Evolutionary conservation across 495 filamentous ascomycete genomes (phyloP).

Genomic region (Apiosordaria backusii): DNA sequence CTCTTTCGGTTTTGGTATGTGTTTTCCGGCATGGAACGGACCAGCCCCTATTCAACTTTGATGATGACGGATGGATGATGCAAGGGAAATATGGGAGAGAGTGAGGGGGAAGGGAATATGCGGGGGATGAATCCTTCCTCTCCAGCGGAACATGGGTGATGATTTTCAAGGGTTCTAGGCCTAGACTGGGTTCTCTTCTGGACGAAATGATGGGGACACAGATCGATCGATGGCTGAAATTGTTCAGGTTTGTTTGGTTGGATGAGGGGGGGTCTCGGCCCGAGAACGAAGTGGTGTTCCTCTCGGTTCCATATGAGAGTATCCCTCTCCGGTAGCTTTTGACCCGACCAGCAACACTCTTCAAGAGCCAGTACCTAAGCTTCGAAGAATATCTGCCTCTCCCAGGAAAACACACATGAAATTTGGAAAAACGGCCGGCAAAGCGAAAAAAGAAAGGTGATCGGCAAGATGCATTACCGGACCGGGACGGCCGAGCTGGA

Average conservation of each 20-base stretch:
- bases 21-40: slow-evolving; percentile 13
- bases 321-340: neutral
- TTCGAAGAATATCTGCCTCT: neutral
- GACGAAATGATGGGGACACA: neutral
- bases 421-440: neutral
- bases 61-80: too few species aligned
- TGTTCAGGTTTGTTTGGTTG: neutral
- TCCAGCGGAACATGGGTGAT: neutral
- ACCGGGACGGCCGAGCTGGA: neutral
- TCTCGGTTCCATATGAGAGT: neutral
- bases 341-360: neutral
- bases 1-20: slow-evolving; percentile 8
- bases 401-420: neutral
- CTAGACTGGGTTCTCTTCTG: neutral
- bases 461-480: neutral
- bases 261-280: neutral
- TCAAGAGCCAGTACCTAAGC: neutral
- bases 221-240: neutral
- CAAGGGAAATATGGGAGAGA: too few species aligned
- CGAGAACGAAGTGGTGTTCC: neutral
- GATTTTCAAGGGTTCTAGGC: neutral
- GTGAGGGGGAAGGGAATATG: neutral
- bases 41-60: slow-evolving; percentile 16
- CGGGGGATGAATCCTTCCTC: neutral
- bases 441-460: neutral